Base-by-base conservation (phyloP, 108 stramenopile species). In the Fragilariopsis cylindrus region DNA sequence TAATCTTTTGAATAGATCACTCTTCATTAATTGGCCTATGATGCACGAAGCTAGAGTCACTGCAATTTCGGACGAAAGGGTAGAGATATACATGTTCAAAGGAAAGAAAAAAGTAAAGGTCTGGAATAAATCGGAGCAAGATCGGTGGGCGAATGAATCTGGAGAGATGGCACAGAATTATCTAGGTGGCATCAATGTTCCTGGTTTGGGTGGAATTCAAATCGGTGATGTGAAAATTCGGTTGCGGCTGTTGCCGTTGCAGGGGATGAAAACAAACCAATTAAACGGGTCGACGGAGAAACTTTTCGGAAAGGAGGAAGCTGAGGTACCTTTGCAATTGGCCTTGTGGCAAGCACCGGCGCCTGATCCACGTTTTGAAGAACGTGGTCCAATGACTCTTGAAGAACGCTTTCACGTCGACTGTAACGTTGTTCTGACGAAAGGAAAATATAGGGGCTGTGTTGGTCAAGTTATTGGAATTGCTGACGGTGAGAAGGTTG, bases 1-100 rank as follows among this genome's bases (percentile, higher is more conserved):
- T 12, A 88, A 85, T 55, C 56, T 98, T 19, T 72, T 99, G 42
- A 93, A 91, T 8, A 85, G 86, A 57, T 81, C 85, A n/a, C 86
- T 97, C 41, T 99, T 91, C 76, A 87, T 97, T 48, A 97, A 97
- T 82, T 99, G 97, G 96, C 98, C 98, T 5, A 96, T 96, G 90
- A 97, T 98, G 96, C 97, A 98, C 75, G 97, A 98, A 85, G 97
- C 92, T 7, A 93, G 90, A 75, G 91, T 97, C 42, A 88, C 94
- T 54, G 97, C 92, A 5, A 82, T 98, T 48, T 90, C 91, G 9
- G 92, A 96, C 82, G 74, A 72, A 9, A 78, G 54, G 19, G 81
- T 80, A 62, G 90, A 92, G 75, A 86, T 93, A 58, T 81, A 87
- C 5, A 55, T 88, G 46, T 52, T 75, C n/a, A 81, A 90, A 21